Evolutionary conservation across 2,329 filamentous ascomycete genomes (phyloP).

Genomic region (Ophiostoma ips): DNA sequence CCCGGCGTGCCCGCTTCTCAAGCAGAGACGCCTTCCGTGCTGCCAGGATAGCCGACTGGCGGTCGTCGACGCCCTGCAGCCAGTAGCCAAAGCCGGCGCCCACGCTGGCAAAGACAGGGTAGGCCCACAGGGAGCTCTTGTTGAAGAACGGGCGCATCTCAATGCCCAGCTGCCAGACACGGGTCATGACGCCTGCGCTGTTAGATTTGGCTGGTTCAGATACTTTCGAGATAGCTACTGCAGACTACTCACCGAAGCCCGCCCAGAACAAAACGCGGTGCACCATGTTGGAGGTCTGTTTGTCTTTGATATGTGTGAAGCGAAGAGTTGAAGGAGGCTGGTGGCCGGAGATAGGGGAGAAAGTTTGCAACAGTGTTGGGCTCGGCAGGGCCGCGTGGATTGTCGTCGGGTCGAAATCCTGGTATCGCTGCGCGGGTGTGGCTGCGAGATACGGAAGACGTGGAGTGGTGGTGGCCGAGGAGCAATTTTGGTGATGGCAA

Average conservation of each 20-base stretch:
- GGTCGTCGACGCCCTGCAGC: constrained; percentile 78
- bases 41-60: constrained; percentile 61
- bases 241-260: constrained; percentile 66
- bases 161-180: constrained; percentile 94
- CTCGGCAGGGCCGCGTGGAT: too few relatives aligned
- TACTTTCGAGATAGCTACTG: background rate
- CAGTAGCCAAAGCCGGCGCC: constrained; percentile 95
- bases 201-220: background rate
- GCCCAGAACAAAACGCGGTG: constrained; percentile 66
- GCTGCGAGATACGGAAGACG: background rate
- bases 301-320: background rate
- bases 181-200: constrained; percentile 65
- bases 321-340: background rate
- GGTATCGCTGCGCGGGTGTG: background rate
- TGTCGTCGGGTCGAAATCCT: background rate
- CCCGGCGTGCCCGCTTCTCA: constrained; percentile 76
- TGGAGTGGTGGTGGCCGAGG: background rate
- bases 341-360: background rate
- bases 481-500: constrained; percentile 12
- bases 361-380: background rate
- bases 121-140: constrained; percentile 72
- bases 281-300: constrained; percentile 34
- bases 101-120: constrained; percentile 74
- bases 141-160: constrained; percentile 95
- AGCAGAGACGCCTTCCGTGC: constrained; percentile 70